Conservation (phyloP, 2,329 filamentous ascomycete genomes). For the Paecilomyces formosus region DNA sequence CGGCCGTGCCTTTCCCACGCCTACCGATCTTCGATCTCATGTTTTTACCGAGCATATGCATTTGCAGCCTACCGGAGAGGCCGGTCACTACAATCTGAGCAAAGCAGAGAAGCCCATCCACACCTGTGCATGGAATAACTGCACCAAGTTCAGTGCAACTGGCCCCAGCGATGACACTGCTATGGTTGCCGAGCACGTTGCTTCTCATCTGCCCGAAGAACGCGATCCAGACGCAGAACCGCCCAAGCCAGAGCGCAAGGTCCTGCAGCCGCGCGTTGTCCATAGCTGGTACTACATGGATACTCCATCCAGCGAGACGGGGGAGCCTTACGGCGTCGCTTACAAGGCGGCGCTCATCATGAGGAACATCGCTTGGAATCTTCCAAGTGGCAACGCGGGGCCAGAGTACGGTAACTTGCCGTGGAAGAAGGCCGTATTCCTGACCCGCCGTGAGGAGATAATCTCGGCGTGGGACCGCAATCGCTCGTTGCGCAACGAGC, state of each 20-base stretch:
- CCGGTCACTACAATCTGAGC: constrained; percentile 28
- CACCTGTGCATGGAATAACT: constrained; percentile 32
- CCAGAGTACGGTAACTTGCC: constrained; percentile 21
- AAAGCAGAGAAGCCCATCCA: constrained; percentile 25
- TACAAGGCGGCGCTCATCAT: constrained; percentile 41
- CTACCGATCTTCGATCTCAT: constrained; percentile 34
- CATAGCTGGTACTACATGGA: constrained; percentile 33
- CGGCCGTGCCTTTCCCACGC: constrained; percentile 29
- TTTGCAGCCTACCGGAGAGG: constrained; percentile 21
- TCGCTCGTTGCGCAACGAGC: constrained; percentile 32
- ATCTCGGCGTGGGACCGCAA: constrained; percentile 34
- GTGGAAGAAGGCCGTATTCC: constrained; percentile 33
- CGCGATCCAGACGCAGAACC: constrained; percentile 24
- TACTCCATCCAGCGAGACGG: constrained; percentile 34
- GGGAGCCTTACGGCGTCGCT: constrained; percentile 37
- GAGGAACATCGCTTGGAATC: constrained; percentile 39
- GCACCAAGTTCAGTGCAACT: constrained; percentile 25
- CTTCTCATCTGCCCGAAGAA: constrained; percentile 32
- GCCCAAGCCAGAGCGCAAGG: constrained; percentile 25
- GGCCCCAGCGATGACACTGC: constrained; percentile 27
- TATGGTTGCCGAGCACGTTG: constrained; percentile 32
- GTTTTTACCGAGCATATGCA: constrained; percentile 37
- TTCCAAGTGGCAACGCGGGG: constrained; percentile 24
- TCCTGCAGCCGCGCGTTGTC: constrained; percentile 33
- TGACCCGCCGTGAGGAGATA: constrained; percentile 31